Conservation (phyloP, 176 grass and related monocot species). For the Oryza brachyantha region DNA sequence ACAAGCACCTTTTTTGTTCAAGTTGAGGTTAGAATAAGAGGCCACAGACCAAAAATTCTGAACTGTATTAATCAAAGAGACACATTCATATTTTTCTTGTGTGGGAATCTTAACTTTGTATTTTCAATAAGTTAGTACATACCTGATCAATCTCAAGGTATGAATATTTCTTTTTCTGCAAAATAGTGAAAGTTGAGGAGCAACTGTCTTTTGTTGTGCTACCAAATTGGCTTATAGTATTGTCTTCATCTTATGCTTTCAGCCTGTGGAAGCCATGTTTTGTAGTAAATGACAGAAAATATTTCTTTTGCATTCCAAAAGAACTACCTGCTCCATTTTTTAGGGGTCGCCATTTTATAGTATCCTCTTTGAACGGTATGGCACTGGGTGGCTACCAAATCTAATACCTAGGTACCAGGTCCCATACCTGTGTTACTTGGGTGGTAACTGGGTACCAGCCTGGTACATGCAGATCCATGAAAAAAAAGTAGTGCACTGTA, state of each 20-base stretch:
- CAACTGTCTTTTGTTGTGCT: not conserved
- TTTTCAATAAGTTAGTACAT: not conserved
- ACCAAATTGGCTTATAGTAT: not conserved
- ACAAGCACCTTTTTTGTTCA: not conserved
- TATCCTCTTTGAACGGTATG: too few relatives aligned
- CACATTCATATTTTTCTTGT: constrained; percentile 2
- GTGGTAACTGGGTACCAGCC: too few relatives aligned
- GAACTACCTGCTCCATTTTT: not conserved
- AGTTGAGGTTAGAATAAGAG: not conserved
- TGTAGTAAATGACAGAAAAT: not conserved
- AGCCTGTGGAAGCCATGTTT: not conserved
- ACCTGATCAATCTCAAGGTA: not conserved
- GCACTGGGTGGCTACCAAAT: too few relatives aligned
- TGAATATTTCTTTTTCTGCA: not conserved
- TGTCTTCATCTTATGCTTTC: not conserved
- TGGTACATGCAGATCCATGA: too few relatives aligned
- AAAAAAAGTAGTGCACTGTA: too few relatives aligned
- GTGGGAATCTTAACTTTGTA: not conserved
- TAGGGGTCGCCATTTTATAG: too few relatives aligned
- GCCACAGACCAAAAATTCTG: not conserved
- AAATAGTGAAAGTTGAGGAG: not conserved
- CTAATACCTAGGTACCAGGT: too few relatives aligned
- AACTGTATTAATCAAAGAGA: not conserved
- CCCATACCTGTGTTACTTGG: too few relatives aligned
- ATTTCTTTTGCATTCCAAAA: not conserved